phyloP scores from a whole-genome alignment of 2,329 filamentous ascomycete species.

The Xylogone sp. region DNA sequence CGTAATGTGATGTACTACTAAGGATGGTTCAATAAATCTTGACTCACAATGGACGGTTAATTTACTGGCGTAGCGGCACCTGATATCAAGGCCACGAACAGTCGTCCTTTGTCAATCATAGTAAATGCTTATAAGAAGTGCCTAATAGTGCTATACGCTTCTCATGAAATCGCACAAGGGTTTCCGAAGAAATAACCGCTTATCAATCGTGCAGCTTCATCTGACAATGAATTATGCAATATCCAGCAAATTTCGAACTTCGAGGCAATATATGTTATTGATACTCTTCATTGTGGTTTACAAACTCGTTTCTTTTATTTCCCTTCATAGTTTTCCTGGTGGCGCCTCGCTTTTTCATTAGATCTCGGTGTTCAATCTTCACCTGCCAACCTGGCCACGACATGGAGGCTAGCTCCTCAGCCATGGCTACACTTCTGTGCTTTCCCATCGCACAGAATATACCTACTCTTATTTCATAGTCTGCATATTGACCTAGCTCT shows the following conservation, averaged over 20 bases:
- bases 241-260: background rate
- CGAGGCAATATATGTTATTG: background rate
- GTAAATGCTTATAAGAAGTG: too few relatives aligned
- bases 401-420: conserved; percentile 11
- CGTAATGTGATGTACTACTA: too few relatives aligned
- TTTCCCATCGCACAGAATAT: conserved; percentile 15
- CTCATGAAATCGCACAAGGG: too few relatives aligned
- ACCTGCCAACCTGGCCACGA: conserved; percentile 17
- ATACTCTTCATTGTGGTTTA: background rate
- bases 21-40: too few relatives aligned
- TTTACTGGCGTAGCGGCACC: too few relatives aligned
- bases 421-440: conserved; percentile 19
- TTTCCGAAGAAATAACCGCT: too few relatives aligned
- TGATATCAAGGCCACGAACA: too few relatives aligned
- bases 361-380: conserved; percentile 11
- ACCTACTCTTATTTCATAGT: conserved; percentile 10
- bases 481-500: background rate
- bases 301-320: conserved; percentile 2
- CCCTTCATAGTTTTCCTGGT: conserved; percentile 2
- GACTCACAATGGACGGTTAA: too few relatives aligned
- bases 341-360: conserved; percentile 8
- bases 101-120: too few relatives aligned
- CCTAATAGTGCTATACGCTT: too few relatives aligned
- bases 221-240: too few relatives aligned
- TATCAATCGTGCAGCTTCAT: too few relatives aligned